Evolutionary conservation across 2,329 filamentous ascomycete species (phyloP).

Genomic region (Alternaria triticimaculans): DNA sequence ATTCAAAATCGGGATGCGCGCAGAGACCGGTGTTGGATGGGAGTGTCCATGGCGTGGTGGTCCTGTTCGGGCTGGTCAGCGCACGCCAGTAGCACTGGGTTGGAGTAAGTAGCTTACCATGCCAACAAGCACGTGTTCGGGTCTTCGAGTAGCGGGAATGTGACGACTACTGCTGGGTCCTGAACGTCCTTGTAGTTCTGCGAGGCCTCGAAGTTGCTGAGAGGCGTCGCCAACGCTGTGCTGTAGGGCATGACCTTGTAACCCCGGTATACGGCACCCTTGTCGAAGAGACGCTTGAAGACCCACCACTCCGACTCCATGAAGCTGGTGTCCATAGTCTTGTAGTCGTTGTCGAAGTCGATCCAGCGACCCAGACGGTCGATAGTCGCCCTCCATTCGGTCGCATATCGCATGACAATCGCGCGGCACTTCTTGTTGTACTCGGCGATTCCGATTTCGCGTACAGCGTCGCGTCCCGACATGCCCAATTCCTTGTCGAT

Average conservation of each 20-base stretch:
- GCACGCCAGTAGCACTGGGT: background rate
- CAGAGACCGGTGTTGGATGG: constrained; percentile 81
- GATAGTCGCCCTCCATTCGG: constrained; percentile 87
- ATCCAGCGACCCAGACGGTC: constrained; percentile 93
- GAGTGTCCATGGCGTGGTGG: constrained; percentile 86
- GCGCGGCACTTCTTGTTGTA: constrained; percentile 92
- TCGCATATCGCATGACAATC: constrained; percentile 90
- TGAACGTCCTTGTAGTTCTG: constrained; percentile 95
- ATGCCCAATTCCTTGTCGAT: constrained; percentile 96
- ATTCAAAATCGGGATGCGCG: constrained; percentile 82
- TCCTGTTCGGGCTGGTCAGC: constrained; percentile 49
- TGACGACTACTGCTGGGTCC: constrained; percentile 87
- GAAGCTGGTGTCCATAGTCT: constrained; percentile 94
- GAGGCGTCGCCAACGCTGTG: constrained; percentile 83
- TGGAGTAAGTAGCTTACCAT: constrained; percentile 58
- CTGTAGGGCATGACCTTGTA: constrained; percentile 96
- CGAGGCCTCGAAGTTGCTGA: constrained; percentile 92
- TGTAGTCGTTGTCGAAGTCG: constrained; percentile 97
- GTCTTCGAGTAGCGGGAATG: constrained; percentile 82
- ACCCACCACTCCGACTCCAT: constrained; percentile 99
- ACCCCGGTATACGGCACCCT: constrained; percentile 86
- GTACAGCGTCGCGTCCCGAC: constrained; percentile 84
- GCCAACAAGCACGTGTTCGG: constrained; percentile 77
- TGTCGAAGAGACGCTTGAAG: constrained; percentile 91
- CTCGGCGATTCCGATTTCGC: constrained; percentile 81